A percentile compares a stretch with the other conserved stretches of the same genome.
Evolutionary conservation across 2,329 filamentous ascomycete genomes (phyloP).

Genomic region (Hypoxylon sp.): DNA sequence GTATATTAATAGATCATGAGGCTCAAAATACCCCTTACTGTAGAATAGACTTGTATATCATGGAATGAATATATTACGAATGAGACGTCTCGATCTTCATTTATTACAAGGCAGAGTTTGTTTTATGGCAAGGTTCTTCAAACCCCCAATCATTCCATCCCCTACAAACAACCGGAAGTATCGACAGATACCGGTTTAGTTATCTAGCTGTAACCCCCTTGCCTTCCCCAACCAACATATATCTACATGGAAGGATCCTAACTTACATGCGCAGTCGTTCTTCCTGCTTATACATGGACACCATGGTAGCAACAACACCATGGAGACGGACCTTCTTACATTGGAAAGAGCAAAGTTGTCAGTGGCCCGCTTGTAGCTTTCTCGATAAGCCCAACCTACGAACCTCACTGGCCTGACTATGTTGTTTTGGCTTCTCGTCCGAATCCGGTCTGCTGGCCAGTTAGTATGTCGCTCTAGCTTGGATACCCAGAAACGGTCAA

Average conservation of each 20-base stretch:
- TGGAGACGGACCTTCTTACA: constrained; percentile 2
- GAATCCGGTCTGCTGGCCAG: constrained; percentile 1
- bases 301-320: not conserved
- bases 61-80: not conserved
- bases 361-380: constrained; percentile 2
- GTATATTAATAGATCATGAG: constrained; percentile 21
- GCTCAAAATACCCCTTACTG: constrained; percentile 26
- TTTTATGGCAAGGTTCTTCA: not conserved
- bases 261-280: too few species aligned
- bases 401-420: not conserved
- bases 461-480: constrained; percentile 29
- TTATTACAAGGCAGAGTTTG: not conserved
- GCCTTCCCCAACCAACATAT: not conserved
- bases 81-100: not conserved
- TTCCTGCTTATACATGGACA: not conserved
- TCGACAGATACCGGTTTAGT: not conserved
- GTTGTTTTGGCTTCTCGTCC: constrained; percentile 7
- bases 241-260: too few species aligned
- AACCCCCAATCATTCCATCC: not conserved
- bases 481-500: constrained; percentile 16
- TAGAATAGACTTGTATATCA: constrained; percentile 6
- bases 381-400: not conserved
- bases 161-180: not conserved
- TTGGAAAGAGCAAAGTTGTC: constrained; percentile 5
- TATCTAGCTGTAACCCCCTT: not conserved